Conservation (phyloP, 805 yeast species). For the Kurtzmaniella cleridarum region DNA sequence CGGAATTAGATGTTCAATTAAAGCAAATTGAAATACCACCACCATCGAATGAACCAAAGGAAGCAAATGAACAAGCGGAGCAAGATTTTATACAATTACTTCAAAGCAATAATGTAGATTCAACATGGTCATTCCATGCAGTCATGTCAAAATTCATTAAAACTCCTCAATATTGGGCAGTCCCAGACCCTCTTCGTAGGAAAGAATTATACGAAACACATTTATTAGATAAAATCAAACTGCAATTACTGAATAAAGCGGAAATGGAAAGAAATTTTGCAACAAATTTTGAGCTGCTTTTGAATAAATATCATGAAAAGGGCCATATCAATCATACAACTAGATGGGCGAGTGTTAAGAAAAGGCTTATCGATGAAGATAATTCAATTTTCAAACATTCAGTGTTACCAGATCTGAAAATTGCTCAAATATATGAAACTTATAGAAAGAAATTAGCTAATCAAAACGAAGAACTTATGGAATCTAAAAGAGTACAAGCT, state of each 20-base stretch:
- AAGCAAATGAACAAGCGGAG: constrained; percentile 29
- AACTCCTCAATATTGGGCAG: constrained; percentile 64
- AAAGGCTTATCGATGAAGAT: constrained; percentile 48
- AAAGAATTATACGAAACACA: constrained; percentile 62
- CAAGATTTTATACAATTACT: constrained; percentile 49
- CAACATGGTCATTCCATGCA: constrained; percentile 68
- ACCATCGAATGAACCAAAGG: neutral
- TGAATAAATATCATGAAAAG: constrained; percentile 27
- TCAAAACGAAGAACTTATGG: constrained; percentile 18
- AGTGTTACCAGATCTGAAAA: constrained; percentile 51
- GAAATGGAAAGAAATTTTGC: constrained; percentile 52
- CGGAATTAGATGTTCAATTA: constrained; percentile 3
- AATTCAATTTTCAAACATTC: constrained; percentile 61
- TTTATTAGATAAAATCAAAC: constrained; percentile 36
- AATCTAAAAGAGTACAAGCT: constrained; percentile 41
- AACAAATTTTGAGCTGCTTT: constrained; percentile 44
- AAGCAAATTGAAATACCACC: constrained; percentile 1
- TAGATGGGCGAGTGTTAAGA: constrained; percentile 57
- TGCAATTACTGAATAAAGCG: constrained; percentile 49
- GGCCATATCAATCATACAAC: constrained; percentile 49
- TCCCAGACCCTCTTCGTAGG: constrained; percentile 56
- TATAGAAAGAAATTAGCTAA: constrained; percentile 38
- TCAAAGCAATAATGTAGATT: constrained; percentile 51
- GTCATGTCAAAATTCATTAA: constrained; percentile 54
- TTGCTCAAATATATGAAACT: constrained; percentile 48